A percentile compares a stretch with the other conserved stretches of the same genome.
Evolutionary conservation across 2,329 filamentous ascomycete genomes (phyloP).

Genomic region (Botryotinia narcissicola): DNA sequence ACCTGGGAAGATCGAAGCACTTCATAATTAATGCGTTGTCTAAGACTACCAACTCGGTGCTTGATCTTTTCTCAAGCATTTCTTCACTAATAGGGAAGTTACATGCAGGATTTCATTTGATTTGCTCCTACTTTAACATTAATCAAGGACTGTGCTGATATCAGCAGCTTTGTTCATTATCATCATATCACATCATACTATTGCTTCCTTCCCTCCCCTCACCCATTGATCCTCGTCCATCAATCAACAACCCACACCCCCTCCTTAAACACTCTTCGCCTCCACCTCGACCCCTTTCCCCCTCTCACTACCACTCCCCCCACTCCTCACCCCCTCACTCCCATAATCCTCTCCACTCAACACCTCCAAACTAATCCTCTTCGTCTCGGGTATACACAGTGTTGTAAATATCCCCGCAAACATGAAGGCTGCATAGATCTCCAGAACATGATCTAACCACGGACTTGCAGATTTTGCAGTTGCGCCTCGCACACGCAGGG

Average conservation of each 20-base stretch:
- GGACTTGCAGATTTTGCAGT: conserved; percentile 16
- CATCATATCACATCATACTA: background rate
- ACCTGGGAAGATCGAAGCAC: background rate
- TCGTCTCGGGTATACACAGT: conserved; percentile 74
- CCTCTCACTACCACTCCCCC: background rate
- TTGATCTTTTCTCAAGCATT: background rate
- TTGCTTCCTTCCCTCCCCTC: background rate
- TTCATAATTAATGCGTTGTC: background rate
- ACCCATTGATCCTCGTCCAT: background rate
- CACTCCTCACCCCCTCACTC: background rate
- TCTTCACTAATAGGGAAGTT: background rate
- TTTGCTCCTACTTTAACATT: background rate
- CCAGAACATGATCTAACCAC: conserved; percentile 70
- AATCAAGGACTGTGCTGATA: background rate
- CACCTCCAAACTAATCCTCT: conserved; percentile 69
- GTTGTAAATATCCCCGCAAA: conserved; percentile 66
- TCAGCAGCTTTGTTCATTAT: background rate
- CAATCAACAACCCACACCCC: background rate
- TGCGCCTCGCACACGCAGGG: conserved; percentile 48
- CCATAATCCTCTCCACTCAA: conserved; percentile 30
- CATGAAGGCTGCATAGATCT: conserved; percentile 82
- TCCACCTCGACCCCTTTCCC: background rate
- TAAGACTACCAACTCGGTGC: background rate
- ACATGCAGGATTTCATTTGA: background rate
- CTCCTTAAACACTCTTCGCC: background rate